phyloP scores from a whole-genome alignment of 305 asterid genomes.

The Petunia hybrid region DNA sequence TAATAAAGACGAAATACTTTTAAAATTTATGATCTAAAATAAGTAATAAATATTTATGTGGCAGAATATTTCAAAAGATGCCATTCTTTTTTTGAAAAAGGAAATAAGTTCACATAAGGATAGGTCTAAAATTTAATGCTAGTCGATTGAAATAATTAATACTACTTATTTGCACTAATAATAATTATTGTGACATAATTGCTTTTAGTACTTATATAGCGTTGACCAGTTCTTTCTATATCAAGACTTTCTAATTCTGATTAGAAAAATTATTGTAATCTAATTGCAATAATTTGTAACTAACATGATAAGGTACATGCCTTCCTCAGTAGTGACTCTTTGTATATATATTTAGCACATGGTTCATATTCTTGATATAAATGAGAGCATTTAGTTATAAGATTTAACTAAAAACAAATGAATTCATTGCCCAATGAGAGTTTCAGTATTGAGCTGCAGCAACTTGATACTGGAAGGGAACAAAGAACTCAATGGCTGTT shows the following conservation, averaged over 20 bases:
- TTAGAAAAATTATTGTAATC: neutral
- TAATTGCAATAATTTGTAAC: neutral
- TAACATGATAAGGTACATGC: neutral
- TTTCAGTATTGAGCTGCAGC: slow-evolving; percentile 39
- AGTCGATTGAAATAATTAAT: too few relatives aligned
- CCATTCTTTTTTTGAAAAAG: too few relatives aligned
- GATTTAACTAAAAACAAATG: slow-evolving; percentile 32
- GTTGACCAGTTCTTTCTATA: neutral
- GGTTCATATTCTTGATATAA: neutral
- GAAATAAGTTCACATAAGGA: too few relatives aligned
- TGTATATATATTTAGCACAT: slow-evolving; percentile 22
- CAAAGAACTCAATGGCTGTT: slow-evolving; percentile 71
- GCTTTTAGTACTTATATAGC: neutral
- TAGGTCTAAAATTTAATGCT: too few relatives aligned
- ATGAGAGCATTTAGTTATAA: neutral
- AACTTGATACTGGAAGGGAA: slow-evolving; percentile 35
- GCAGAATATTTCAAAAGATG: too few relatives aligned
- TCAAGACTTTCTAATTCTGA: neutral
- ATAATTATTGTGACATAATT: neutral
- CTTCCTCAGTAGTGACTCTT: neutral
- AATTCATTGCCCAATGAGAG: slow-evolving; percentile 21
- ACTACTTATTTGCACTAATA: neutral
- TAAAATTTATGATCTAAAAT: too few relatives aligned
- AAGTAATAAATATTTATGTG: too few relatives aligned
- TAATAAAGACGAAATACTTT: too few relatives aligned